A percentile compares a stretch with the other conserved stretches of the same genome.
Conservation (phyloP, 2,329 filamentous ascomycete genomes). For the Diaporthe capsici region DNA sequence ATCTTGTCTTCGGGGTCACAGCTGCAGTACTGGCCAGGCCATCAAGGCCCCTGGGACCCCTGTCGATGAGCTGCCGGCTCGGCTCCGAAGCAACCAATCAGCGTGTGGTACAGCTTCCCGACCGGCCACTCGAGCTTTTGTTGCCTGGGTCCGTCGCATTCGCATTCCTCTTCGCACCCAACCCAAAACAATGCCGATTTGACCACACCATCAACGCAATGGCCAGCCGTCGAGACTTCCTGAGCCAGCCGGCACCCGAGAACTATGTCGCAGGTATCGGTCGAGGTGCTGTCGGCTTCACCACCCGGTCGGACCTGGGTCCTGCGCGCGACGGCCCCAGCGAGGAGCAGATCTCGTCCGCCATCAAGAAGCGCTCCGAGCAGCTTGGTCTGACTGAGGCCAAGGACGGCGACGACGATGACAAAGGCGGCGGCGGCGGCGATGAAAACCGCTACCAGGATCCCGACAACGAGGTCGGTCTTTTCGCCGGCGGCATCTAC, state of each 20-base stretch:
- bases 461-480: conserved; percentile 94
- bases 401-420: conserved; percentile 76
- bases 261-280: conserved; percentile 97
- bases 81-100: conserved; percentile 5
- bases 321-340: conserved; percentile 95
- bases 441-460: conserved; percentile 87
- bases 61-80: not conserved
- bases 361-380: conserved; percentile 92
- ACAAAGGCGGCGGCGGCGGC: conserved; percentile 65
- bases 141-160: conserved; percentile 3
- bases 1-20: not conserved
- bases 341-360: conserved; percentile 98
- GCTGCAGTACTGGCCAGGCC: not conserved
- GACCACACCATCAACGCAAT: conserved; percentile 50
- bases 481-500: conserved; percentile 96
- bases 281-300: conserved; percentile 98
- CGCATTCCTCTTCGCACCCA: not conserved
- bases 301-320: conserved; percentile 95
- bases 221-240: conserved; percentile 82
- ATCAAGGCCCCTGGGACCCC: not conserved
- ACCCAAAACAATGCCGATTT: conserved; percentile 1
- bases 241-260: conserved; percentile 87
- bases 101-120: not conserved
- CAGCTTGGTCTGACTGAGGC: conserved; percentile 74
- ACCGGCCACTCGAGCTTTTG: conserved; percentile 13